Conservation (phyloP, 306 rosid species). For the Quercus parvula region DNA sequence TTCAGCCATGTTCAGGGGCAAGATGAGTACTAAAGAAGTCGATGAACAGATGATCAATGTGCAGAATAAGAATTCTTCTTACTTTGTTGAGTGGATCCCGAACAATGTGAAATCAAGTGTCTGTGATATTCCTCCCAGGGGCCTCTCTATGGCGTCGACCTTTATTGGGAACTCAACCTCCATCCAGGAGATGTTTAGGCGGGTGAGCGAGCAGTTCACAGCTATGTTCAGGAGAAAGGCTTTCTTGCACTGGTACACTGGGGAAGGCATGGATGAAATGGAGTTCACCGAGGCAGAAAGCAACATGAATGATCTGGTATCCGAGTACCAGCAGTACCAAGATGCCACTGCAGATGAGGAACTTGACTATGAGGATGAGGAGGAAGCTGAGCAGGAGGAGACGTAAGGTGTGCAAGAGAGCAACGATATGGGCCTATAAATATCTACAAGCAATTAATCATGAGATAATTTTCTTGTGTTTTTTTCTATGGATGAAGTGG, state of each 20-base stretch:
- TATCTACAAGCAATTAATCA: not conserved
- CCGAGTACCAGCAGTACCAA: slow-evolving; percentile 8
- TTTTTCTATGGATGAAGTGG: not conserved
- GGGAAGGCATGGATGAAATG: slow-evolving; percentile 10
- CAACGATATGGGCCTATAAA: not conserved
- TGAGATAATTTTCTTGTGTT: not conserved
- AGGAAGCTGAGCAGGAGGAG: slow-evolving; percentile 2
- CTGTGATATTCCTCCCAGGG: slow-evolving; percentile 1
- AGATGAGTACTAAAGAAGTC: slow-evolving; percentile 5
- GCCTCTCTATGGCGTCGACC: not conserved
- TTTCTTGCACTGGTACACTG: slow-evolving; percentile 11
- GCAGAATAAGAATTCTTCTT: not conserved
- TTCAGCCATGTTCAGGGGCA: slow-evolving; percentile 6
- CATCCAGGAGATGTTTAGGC: slow-evolving; percentile 8
- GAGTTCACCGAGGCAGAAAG: slow-evolving; percentile 6
- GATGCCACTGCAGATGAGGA: slow-evolving; percentile 6
- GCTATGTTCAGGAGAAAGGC: slow-evolving; percentile 11
- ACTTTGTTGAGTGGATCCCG: slow-evolving; percentile 2
- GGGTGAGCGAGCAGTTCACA: slow-evolving; percentile 3
- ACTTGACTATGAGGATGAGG: slow-evolving; percentile 1
- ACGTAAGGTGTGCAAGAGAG: not conserved
- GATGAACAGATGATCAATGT: slow-evolving; percentile 9
- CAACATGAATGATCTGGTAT: slow-evolving; percentile 6
- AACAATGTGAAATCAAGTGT: slow-evolving; percentile 5
- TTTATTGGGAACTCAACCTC: slow-evolving; percentile 5